phyloP scores from a whole-genome alignment of 768 basidiomycete species.

The Termitomyces sp. region DNA sequence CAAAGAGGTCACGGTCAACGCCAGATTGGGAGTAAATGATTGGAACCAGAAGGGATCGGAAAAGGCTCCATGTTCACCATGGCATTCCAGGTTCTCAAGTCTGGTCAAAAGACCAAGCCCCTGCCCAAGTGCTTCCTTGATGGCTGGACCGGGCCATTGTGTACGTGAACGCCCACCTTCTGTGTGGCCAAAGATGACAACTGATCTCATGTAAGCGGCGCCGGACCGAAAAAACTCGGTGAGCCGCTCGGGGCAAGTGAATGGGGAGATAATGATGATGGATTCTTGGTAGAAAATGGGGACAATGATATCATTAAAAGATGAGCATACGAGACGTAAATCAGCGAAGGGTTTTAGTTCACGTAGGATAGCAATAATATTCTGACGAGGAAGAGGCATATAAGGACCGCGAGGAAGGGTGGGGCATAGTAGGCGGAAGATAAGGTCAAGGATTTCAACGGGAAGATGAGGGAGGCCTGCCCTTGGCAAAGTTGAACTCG shows the following conservation, averaged over 20 bases:
- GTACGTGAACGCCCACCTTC: slow-evolving; percentile 1
- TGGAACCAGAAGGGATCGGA: slow-evolving; percentile 2
- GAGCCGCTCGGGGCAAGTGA: slow-evolving; percentile 1
- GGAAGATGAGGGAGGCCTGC: slow-evolving; percentile 1
- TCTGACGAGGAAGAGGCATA: slow-evolving; percentile 2
- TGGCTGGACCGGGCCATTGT: too few species aligned
- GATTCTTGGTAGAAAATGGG: slow-evolving; percentile 5
- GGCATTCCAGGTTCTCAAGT: too few species aligned
- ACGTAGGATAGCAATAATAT: background rate
- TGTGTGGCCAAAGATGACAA: slow-evolving; percentile 5
- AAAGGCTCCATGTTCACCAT: slow-evolving; percentile 6
- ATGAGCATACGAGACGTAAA: slow-evolving; percentile 2
- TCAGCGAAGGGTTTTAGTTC: slow-evolving; percentile 4
- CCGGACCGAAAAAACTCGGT: slow-evolving; percentile 3
- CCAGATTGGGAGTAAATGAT: slow-evolving; percentile 1
- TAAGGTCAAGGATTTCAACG: slow-evolving; percentile 1
- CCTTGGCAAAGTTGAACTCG: background rate
- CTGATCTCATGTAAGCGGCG: background rate
- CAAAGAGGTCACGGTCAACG: background rate
- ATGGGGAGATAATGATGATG: slow-evolving; percentile 2
- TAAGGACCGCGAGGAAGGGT: slow-evolving; percentile 2
- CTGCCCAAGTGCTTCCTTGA: too few species aligned
- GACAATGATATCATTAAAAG: slow-evolving; percentile 1
- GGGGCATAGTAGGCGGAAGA: slow-evolving; percentile 2
- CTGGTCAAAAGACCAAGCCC: too few species aligned